A percentile compares a stretch with the other conserved stretches of the same genome.
Evolutionary conservation across 768 basidiomycete genomes (phyloP).

Genomic region (Strobilomyces echinocephalus): DNA sequence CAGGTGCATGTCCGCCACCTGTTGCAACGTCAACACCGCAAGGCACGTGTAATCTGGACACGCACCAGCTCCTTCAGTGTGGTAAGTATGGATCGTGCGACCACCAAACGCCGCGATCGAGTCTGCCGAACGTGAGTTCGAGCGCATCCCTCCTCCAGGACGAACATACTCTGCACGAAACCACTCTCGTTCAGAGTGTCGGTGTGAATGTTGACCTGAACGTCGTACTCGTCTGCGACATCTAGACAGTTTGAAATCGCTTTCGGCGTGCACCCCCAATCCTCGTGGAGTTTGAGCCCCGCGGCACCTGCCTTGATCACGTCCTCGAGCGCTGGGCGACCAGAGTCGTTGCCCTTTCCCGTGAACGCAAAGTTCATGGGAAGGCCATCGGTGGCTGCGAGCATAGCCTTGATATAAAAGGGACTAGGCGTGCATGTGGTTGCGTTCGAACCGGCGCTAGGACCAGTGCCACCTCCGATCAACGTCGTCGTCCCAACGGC

Average conservation of each 20-base stretch:
- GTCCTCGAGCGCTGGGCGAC: slow-evolving; percentile 67
- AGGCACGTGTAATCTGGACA: not conserved
- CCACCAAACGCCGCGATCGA: slow-evolving; percentile 88
- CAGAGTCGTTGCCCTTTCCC: slow-evolving; percentile 94
- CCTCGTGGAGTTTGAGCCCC: slow-evolving; percentile 94
- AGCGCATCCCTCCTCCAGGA: not conserved
- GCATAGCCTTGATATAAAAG: slow-evolving; percentile 88
- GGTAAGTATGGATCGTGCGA: slow-evolving; percentile 95
- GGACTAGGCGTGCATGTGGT: slow-evolving; percentile 89
- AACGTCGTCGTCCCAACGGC: slow-evolving; percentile 85
- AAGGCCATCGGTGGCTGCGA: slow-evolving; percentile 84
- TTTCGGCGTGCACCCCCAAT: slow-evolving; percentile 91
- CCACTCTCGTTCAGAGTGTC: slow-evolving; percentile 98
- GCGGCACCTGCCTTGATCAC: slow-evolving; percentile 78
- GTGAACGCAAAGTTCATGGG: slow-evolving; percentile 94
- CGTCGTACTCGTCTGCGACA: slow-evolving; percentile 86
- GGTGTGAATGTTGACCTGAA: slow-evolving; percentile 94
- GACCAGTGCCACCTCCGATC: slow-evolving; percentile 96
- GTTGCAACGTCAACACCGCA: not conserved
- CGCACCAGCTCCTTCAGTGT: slow-evolving; percentile 89
- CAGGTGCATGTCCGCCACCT: slow-evolving; percentile 96
- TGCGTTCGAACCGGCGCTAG: slow-evolving; percentile 82
- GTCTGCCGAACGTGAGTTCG: slow-evolving; percentile 36
- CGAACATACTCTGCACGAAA: slow-evolving; percentile 79
- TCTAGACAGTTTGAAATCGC: slow-evolving; percentile 73